These are phyloP conservation scores for Scutellaria minor DNA, from an alignment of 257 asterid genomes.

Conservation along the genomic window DNA sequence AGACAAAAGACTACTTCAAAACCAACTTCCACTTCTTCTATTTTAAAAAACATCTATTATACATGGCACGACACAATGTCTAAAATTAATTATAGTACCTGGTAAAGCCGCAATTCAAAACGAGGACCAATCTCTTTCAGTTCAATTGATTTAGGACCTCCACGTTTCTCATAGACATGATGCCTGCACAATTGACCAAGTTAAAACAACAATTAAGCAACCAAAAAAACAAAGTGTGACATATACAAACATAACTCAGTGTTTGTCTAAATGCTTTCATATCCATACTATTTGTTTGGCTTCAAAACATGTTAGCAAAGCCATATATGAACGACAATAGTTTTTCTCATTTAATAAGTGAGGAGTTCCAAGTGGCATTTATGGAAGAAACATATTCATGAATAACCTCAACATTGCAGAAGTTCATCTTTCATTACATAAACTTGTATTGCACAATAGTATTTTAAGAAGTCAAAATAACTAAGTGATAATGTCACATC, in stretches of 20 bases:
- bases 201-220: constrained; percentile 8
- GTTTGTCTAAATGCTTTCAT: neutral
- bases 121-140: constrained; percentile 96
- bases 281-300: neutral
- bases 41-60: too few species aligned
- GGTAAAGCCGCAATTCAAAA: constrained; percentile 82
- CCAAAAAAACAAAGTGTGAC: neutral
- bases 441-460: neutral
- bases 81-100: constrained; percentile 48
- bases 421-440: neutral
- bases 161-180: constrained; percentile 80
- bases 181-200: constrained; percentile 62
- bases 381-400: neutral
- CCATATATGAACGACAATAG: neutral
- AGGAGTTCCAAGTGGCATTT: neutral
- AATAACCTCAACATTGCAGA: neutral
- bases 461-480: constrained; percentile 8
- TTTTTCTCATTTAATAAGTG: neutral
- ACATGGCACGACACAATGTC: neutral
- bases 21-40: neutral
- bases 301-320: neutral
- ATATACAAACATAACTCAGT: neutral
- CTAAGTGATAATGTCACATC: neutral
- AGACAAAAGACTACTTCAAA: neutral
- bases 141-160: constrained; percentile 90